Evolutionary conservation across 495 filamentous ascomycete genomes (phyloP), one percentile per base, ranked within the genome.

Genomic region (Lepidopterella palustris): DNA sequence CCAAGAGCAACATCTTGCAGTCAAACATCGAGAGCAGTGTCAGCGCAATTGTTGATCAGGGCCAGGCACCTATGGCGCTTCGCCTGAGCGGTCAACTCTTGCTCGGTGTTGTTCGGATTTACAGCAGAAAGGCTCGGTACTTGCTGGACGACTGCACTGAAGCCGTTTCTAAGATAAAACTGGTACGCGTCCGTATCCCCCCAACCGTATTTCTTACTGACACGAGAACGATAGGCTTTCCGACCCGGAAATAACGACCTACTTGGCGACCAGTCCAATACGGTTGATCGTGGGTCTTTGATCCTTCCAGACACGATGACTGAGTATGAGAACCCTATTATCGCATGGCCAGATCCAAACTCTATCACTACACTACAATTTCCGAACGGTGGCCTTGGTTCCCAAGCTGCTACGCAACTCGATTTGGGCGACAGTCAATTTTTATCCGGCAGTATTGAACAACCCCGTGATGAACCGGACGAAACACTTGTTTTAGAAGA

Each of bases 81-180:
- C 89, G 93, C 62, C 76, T 97, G 53, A 96, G 90, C 73, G 93
- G 92, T 55, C 92, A 97, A 74, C 81, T 98, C 57, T 77, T 98
- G 62, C 79, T 98, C 55, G 93, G 93, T 75, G 93, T 98, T 35
- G 95, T 96, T 60, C 82, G 93, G 63, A 98, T 98, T 55, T 97
- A 98, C 73, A 95, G 90, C 70, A 82, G 95, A 59, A 98, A 98
- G 74, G 90, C 93, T 68, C 87, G 91, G 61, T 98, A 98, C 71
- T 78, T 98, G 13, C 76, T 97, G 39, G 93, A 97, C 70, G 93
- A 98, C 71, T 98, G 93, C 77, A 95, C 92, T 68, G 93, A 98
- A 74, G 92, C 93, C 25, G 76, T 97, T 57, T 84, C 93, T 79
- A 97, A 96, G 74, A 95, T 98, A 67, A 97, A 97, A 71, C 93